Percentiles rank a stretch among this genome's conserved stretches.
These are phyloP conservation scores for Tricholoma sp. DNA, from an alignment of 768 basidiomycete genomes.

Conservation along the genomic window DNA sequence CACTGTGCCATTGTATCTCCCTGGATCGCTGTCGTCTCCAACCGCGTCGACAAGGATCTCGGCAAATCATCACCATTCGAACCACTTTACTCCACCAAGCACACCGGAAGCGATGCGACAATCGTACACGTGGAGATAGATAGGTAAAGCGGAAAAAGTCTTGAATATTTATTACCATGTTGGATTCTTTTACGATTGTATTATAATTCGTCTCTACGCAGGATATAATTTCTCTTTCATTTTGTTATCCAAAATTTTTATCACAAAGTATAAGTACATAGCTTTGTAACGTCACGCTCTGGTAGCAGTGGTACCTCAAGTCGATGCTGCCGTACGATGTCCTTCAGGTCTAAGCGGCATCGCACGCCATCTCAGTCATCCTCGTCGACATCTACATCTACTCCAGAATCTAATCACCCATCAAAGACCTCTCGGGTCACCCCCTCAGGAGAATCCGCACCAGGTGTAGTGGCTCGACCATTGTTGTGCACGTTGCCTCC, in stretches of 20 bases:
- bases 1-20: slow-evolving; percentile 63
- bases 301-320: not conserved
- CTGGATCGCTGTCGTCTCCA: slow-evolving; percentile 20
- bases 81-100: slow-evolving; percentile 11
- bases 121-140: slow-evolving; percentile 2
- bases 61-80: slow-evolving; percentile 1
- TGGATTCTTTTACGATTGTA: slow-evolving; percentile 3
- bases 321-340: slow-evolving; percentile 7
- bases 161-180: not conserved
- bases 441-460: slow-evolving; percentile 8
- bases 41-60: slow-evolving; percentile 4
- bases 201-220: slow-evolving; percentile 2
- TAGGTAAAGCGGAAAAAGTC: not conserved
- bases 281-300: not conserved
- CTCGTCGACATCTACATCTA: slow-evolving; percentile 28
- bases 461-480: slow-evolving; percentile 23
- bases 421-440: slow-evolving; percentile 25
- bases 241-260: not conserved
- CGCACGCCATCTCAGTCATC: slow-evolving; percentile 33
- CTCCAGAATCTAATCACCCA: slow-evolving; percentile 21
- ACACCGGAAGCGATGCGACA: slow-evolving; percentile 11
- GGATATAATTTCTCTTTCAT: slow-evolving; percentile 7
- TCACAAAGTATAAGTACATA: not conserved
- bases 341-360: slow-evolving; percentile 28
- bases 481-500: slow-evolving; percentile 76